Evolutionary conservation across 2,329 filamentous ascomycete genomes (phyloP), one percentile per base, ranked within the genome.

Genomic region (Tolypocladium endophyticum): DNA sequence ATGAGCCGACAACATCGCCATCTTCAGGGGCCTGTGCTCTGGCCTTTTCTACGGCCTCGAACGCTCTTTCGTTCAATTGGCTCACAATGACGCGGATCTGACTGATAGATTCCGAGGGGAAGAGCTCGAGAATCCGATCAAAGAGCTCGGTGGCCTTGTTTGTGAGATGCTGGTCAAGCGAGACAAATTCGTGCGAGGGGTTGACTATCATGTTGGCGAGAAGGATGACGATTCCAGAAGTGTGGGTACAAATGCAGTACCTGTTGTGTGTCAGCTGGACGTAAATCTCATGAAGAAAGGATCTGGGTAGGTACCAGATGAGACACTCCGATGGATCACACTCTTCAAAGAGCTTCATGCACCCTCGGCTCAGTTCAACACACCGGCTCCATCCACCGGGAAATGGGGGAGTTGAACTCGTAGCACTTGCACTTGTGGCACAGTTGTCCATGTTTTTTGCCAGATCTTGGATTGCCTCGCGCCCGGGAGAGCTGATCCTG

Each of bases 151-250:
- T 58, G 0, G 69, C 64, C 30, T 68, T 68, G 16, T 64, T 57
- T 6, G 67, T 63, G 2, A 74, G 61, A 38, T 65, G 64, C 35
- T 70, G 67, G 52, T 74, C 72, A 6, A 66, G 50, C 3, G 66
- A 59, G 7, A 72, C 62, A 0, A 59, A 41, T 0, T 59, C 58
- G 56, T 72, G 68, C 0, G 61, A 61, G 0, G 72, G 73, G 11
- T 70, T 63, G 20, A 71, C 59, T 11, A 68, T 61, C 61, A 72
- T 71, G 62, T 74, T 70, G 59, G 67, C 65, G 16, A 74, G 65
- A 9, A 74, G 47, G 41, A 74, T 66, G 57, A 73, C 69, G n/a
- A 73, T 64, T 0, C 65, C 67, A 1, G 71, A 73, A 55, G 73
- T 70, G 43, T 72, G 68, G 0, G 71, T 62, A 33, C 69, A 73